Base-by-base conservation (phyloP, 495 filamentous ascomycete genomes). In the Talaromyces nanjingensis region DNA sequence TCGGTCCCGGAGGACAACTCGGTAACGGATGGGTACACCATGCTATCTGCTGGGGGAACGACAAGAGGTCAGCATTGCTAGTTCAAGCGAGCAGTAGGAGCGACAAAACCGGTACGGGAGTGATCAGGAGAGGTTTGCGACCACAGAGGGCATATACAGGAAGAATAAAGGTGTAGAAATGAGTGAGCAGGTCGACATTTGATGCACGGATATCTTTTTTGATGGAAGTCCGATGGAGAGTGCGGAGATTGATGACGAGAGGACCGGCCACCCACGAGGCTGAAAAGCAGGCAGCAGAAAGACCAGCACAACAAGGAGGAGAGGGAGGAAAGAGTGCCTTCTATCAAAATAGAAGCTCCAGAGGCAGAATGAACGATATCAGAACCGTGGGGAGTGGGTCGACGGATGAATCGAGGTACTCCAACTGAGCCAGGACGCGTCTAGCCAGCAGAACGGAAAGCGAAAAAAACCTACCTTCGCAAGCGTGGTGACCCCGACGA, bases 11-110 rank as follows among this genome's bases (percentile, higher is more conserved):
- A 69, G 68, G 72, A 70, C 67, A 72, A 70, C 73, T 77, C 74
- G 69, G 74, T 73, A 69, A 72, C 70, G 72, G 78, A 76, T 76
- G 78, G 78, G 78, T 79, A 78, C 78, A 80, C 77, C 78, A 79
- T 79, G 78, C 78, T 79, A 77, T 73, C 75, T 72, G 76, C 77
- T 81, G 70, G 72, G 68, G 67, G 59, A 14, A 65, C 70, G 66
- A 71, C 67, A 69, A 71, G 69, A 72, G 62, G 73, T 81, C 69
- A 81, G 78, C 78, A 79, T 81, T 81, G 78, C 71, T 72, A 72
- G 73, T 73, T 71, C 62, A 71, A 61, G 67, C 39, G 58, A 67
- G 61, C 52, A 45, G 53, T 66, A 56, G 29, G 65, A 57, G 42
- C 66, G 52, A 22, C 59, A 49, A 66, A 65, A 73, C 62, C 58